phyloP scores from a whole-genome alignment of 768 basidiomycete genomes.

The Peribolospora kevripleyi region DNA sequence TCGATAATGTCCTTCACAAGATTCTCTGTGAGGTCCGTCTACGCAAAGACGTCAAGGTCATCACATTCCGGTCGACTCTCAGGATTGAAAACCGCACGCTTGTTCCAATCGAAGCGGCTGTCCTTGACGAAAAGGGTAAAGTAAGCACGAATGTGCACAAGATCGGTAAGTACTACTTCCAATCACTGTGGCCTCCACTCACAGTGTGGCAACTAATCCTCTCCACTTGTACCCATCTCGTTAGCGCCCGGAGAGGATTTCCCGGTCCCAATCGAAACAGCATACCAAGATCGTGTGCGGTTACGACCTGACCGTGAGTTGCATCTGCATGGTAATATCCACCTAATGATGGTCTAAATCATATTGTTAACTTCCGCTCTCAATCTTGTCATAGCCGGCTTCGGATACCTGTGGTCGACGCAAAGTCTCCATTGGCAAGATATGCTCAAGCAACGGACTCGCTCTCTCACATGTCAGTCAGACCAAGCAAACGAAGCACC shows the following conservation, averaged over 20 bases:
- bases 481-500: constrained; percentile 55
- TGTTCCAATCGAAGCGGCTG: constrained; percentile 71
- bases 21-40: constrained; percentile 73
- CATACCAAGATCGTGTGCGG: constrained; percentile 52
- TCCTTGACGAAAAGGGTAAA: constrained; percentile 65
- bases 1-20: constrained; percentile 46
- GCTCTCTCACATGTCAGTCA: constrained; percentile 68
- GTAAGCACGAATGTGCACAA: constrained; percentile 58
- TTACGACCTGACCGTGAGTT: constrained; percentile 76
- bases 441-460: constrained; percentile 36
- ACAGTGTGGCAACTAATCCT: not conserved
- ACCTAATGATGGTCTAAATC: not conserved
- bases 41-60: constrained; percentile 74
- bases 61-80: constrained; percentile 79
- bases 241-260: constrained; percentile 63
- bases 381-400: constrained; percentile 42
- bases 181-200: not conserved
- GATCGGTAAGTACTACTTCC: constrained; percentile 29
- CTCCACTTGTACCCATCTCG: no score
- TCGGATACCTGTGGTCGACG: constrained; percentile 81
- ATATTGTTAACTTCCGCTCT: not conserved
- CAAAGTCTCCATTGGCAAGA: constrained; percentile 68
- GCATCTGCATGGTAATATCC: not conserved
- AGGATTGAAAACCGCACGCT: constrained; percentile 73
- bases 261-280: constrained; percentile 69